phyloP scores from a whole-genome alignment of 2,329 filamentous ascomycete genomes.

The Tolypocladium endophyticum region DNA sequence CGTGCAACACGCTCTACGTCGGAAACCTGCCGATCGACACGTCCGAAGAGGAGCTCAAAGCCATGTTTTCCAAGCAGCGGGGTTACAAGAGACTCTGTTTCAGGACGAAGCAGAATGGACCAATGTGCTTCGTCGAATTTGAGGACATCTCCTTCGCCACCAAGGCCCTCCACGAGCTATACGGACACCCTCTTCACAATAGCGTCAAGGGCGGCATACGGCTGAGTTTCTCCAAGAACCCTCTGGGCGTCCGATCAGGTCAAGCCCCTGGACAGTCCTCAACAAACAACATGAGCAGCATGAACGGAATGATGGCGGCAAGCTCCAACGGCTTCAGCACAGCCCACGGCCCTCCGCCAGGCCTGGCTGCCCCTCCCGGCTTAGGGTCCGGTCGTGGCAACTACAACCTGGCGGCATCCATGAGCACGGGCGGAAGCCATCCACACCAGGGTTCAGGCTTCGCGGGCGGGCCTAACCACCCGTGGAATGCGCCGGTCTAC shows the following conservation, averaged over 20 bases:
- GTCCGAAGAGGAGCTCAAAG: slow-evolving; percentile 90
- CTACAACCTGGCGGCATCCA: slow-evolving; percentile 11
- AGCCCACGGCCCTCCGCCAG: slow-evolving; percentile 70
- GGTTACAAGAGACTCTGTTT: slow-evolving; percentile 95
- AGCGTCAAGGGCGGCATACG: slow-evolving; percentile 92
- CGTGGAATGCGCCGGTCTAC: slow-evolving; percentile 13
- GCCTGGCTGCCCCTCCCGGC: slow-evolving; percentile 65
- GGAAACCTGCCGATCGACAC: slow-evolving; percentile 92
- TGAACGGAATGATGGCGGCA: slow-evolving; percentile 45
- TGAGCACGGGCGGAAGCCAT: slow-evolving; percentile 9
- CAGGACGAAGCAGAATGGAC: slow-evolving; percentile 86
- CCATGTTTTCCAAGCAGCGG: slow-evolving; percentile 82
- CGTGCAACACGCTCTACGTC: slow-evolving; percentile 95
- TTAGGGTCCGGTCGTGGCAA: slow-evolving; percentile 28
- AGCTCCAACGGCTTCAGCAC: slow-evolving; percentile 49
- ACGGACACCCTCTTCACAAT: slow-evolving; percentile 78
- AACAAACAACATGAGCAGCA: slow-evolving; percentile 36
- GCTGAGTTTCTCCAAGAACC: slow-evolving; percentile 95
- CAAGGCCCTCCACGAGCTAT: slow-evolving; percentile 80
- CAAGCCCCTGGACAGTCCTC: slow-evolving; percentile 42
- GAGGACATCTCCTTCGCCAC: slow-evolving; percentile 89
- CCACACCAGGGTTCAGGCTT: slow-evolving; percentile 8
- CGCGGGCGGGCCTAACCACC: slow-evolving; percentile 8
- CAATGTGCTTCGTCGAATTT: slow-evolving; percentile 99
- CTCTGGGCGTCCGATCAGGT: slow-evolving; percentile 77